These are phyloP conservation scores for Vigna angularis DNA, from an alignment of 306 rosid genomes.

Conservation along the genomic window DNA sequence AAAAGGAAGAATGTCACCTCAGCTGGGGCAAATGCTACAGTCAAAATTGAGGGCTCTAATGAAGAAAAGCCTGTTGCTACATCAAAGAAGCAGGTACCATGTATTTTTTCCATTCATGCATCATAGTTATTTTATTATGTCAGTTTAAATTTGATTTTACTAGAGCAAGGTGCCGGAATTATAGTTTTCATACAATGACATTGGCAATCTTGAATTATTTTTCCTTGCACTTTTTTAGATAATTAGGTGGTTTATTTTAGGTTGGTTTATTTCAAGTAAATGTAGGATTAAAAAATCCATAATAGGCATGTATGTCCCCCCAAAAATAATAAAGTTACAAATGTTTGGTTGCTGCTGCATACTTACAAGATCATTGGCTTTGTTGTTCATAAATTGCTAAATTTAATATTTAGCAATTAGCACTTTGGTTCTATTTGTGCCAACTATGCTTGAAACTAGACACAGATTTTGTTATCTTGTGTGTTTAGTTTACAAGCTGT, in stretches of 20 bases:
- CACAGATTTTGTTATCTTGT: slow-evolving; percentile 2
- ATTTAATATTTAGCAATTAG: background rate
- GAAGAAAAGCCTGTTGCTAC: slow-evolving; percentile 58
- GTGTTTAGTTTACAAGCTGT: slow-evolving; percentile 19
- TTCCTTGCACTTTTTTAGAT: background rate
- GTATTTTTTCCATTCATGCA: slow-evolving; percentile 25
- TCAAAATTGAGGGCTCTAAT: slow-evolving; percentile 59
- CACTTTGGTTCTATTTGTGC: slow-evolving; percentile 35
- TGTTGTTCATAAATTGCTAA: slow-evolving; percentile 32
- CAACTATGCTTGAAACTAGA: slow-evolving; percentile 11
- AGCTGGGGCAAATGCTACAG: slow-evolving; percentile 52
- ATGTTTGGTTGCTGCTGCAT: slow-evolving; percentile 3
- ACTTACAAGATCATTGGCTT: slow-evolving; percentile 1
- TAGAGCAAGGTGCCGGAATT: slow-evolving; percentile 17
- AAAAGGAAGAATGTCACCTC: slow-evolving; percentile 53
- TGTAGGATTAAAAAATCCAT: slow-evolving; percentile 21
- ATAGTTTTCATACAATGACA: slow-evolving; percentile 13
- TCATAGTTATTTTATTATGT: background rate
- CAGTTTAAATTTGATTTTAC: slow-evolving; percentile 34
- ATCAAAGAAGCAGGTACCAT: slow-evolving; percentile 73
- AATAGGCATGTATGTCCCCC: background rate
- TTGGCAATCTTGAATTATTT: slow-evolving; percentile 6
- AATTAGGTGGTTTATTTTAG: background rate
- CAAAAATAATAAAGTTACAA: background rate
- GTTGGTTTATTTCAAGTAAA: background rate